Evolutionary conservation across 1,284 basidiomycete species (phyloP).

Genomic region (Thecaphora frezii): DNA sequence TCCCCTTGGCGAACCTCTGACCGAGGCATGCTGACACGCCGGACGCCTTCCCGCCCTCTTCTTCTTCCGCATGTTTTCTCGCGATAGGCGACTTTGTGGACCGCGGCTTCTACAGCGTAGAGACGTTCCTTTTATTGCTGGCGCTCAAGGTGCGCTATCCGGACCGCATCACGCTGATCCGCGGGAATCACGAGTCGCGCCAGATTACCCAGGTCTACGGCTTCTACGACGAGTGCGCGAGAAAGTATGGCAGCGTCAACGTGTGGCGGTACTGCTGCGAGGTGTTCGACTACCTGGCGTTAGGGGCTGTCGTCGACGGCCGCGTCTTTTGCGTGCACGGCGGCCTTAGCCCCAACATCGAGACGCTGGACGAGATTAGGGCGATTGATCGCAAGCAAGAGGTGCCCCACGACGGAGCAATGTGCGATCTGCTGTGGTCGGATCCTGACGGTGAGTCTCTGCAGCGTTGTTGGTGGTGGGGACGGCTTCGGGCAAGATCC

Average conservation of each 20-base stretch:
- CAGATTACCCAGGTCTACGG: conserved; percentile 96
- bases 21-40: not conserved
- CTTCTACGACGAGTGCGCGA: conserved; percentile 96
- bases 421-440: conserved; percentile 98
- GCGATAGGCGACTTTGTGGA: conserved; percentile 57
- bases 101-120: conserved; percentile 94
- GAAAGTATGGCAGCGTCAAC: conserved; percentile 91
- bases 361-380: conserved; percentile 69
- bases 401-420: conserved; percentile 97
- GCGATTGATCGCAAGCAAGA: conserved; percentile 95
- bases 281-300: conserved; percentile 92
- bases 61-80: too few relatives aligned
- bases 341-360: conserved; percentile 69
- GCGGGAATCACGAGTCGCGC: conserved; percentile 97
- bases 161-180: conserved; percentile 93
- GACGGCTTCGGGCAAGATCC: too few relatives aligned
- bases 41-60: not conserved
- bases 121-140: conserved; percentile 91
- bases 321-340: conserved; percentile 90
- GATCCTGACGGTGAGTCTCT: conserved; percentile 82
- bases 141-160: conserved; percentile 96
- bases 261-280: conserved; percentile 99
- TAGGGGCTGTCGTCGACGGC: conserved; percentile 93
- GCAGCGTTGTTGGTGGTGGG: too few relatives aligned
- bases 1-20: too few relatives aligned